Base-by-base conservation (phyloP, 2,329 filamentous ascomycete species). In the Teratosphaeriaceae sp. region DNA sequence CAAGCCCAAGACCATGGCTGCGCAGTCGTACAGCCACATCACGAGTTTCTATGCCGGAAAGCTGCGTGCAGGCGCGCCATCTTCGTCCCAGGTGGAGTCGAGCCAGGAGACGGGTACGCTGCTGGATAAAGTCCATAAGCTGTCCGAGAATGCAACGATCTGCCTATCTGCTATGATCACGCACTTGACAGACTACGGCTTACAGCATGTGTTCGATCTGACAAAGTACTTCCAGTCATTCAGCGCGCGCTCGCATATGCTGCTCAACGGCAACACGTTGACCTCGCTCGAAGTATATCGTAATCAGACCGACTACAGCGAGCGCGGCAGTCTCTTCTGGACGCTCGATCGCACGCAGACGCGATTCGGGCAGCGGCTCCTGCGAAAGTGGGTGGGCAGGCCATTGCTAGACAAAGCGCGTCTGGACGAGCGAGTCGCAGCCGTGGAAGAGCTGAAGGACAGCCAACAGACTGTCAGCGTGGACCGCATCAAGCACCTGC, bases 211-310 rank as follows among this genome's bases (percentile, higher is more conserved):
- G 40, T 95, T 98, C 55, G 85, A 95, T 57, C 70, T 98, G 33
- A 97, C 92, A 1, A 95, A 94, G 56, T 95, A 97, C 67, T 98
- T 98, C 59, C 84, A 95, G 54, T 88, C 88, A 2, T 98, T 98
- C 67, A 95, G 86, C 54, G 87, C 89, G 6, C 76, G 89, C 26
- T 89, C 90, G 12, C 89, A 97, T 59, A 97, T 98, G 92, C 73
- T 97, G 3, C 72, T 98, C 47, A 96, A 94, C 59, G 92, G 90
- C 34, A 98, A 95, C 42, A 96, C 90, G 0, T 70, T 98, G 27
- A 90, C 88, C 38, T 95, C 88, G 56, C 75, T 98, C 11, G 92
- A 98, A 62, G 88, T 98, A 2, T 98, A 96, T 60, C 85, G 89
- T 47, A 98, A 98, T 53, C 81, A 88, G 56, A 97, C 90, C 0